Evolutionary conservation across 768 basidiomycete species (phyloP).

Genomic region (Amanita muscaria): DNA sequence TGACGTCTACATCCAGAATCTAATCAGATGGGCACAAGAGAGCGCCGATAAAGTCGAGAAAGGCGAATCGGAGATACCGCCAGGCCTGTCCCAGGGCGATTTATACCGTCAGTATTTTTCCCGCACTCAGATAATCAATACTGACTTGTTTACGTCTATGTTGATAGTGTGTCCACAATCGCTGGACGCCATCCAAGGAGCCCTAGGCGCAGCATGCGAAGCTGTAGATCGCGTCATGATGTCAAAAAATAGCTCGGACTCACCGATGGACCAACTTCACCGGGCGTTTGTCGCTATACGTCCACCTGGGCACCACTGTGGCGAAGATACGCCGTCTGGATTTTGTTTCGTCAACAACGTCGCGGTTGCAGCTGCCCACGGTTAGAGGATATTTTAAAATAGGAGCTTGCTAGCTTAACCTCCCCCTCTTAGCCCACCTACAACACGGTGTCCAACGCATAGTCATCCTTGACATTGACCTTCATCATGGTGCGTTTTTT

Average conservation of each 20-base stretch:
- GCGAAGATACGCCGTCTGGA: constrained; percentile 81
- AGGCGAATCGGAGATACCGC: constrained; percentile 70
- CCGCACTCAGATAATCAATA: too few relatives aligned
- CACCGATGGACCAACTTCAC: constrained; percentile 13
- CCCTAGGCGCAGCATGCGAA: constrained; percentile 78
- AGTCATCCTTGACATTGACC: constrained; percentile 86
- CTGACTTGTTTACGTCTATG: not conserved
- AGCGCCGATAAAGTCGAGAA: constrained; percentile 52
- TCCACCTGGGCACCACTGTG: constrained; percentile 94
- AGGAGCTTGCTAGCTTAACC: not conserved
- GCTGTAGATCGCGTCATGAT: constrained; percentile 66
- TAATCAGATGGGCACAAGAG: constrained; percentile 49
- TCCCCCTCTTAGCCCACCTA: constrained; percentile 56
- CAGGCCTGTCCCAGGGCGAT: constrained; percentile 65
- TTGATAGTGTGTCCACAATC: constrained; percentile 84
- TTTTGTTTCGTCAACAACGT: constrained; percentile 98
- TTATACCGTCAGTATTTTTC: constrained; percentile 56
- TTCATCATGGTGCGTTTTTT: constrained; percentile 64
- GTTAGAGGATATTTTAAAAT: constrained; percentile 30
- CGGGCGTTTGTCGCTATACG: constrained; percentile 78
- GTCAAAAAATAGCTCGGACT: constrained; percentile 10
- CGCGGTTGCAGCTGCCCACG: constrained; percentile 83
- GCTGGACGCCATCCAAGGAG: constrained; percentile 70
- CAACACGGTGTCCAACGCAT: constrained; percentile 69
- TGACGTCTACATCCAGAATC: constrained; percentile 57